A percentile compares a stretch with the other conserved stretches of the same genome.
These are phyloP conservation scores for Paraconiothyrium sp. DNA, from an alignment of 2,329 filamentous ascomycete species.

Conservation along the genomic window DNA sequence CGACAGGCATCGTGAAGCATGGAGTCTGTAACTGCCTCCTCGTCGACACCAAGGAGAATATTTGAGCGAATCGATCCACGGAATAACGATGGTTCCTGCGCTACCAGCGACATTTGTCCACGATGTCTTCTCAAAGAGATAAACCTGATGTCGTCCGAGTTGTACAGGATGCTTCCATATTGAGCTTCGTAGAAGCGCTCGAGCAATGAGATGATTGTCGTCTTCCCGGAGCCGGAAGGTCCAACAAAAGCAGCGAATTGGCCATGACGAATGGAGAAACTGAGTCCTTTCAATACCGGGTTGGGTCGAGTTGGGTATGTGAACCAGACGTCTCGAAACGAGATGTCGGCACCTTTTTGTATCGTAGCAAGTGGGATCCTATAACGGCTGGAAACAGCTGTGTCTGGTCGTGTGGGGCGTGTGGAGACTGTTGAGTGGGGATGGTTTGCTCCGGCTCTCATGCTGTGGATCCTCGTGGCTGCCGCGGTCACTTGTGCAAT, in stretches of 20 bases:
- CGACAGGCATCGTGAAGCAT: constrained; percentile 75
- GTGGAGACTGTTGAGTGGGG: constrained; percentile 11
- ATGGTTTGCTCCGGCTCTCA: constrained; percentile 4
- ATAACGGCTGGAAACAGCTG: constrained; percentile 7
- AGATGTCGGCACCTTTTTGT: constrained; percentile 62
- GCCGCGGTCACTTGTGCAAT: constrained; percentile 37
- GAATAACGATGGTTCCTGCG: constrained; percentile 90
- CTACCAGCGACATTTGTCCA: constrained; percentile 83
- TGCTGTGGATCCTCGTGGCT: constrained; percentile 31
- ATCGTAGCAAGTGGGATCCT: constrained; percentile 13
- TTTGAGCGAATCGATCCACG: constrained; percentile 90
- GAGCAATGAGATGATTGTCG: constrained; percentile 85
- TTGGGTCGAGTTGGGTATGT: constrained; percentile 93
- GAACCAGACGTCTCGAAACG: constrained; percentile 82
- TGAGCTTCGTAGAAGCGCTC: constrained; percentile 85
- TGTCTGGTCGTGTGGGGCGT: constrained; percentile 7
- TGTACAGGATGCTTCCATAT: constrained; percentile 69
- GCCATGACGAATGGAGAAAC: constrained; percentile 18
- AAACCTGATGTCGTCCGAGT: constrained; percentile 73
- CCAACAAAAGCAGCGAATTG: constrained; percentile 70
- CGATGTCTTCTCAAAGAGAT: constrained; percentile 81
- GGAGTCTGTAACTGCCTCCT: constrained; percentile 66
- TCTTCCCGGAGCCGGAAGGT: constrained; percentile 90
- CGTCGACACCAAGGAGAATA: constrained; percentile 72
- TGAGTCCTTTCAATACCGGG: constrained; percentile 71